Base-by-base conservation (phyloP, 768 basidiomycete species). In the Hygrocybe coccinea region DNA sequence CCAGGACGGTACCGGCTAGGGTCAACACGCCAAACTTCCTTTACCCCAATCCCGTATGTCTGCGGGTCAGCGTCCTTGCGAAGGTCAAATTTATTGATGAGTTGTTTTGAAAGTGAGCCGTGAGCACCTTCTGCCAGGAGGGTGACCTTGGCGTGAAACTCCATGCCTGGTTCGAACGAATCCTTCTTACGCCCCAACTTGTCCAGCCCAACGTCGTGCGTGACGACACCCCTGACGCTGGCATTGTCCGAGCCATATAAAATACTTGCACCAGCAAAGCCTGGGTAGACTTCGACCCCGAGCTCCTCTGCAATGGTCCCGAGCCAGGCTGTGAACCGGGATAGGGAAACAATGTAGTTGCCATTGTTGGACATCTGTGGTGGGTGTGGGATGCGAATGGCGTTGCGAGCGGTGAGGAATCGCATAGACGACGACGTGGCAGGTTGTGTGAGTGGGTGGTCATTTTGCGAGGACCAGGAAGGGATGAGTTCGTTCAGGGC, bases 271-370 rank as follows among this genome's bases (percentile, higher is more conserved):
- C 89, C 97, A 0, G 93, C 92, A 63, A 98, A 98, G 4, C 97
- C 95, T 2, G 97, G 89, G 67, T 98, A 99, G 22, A 99, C 85
- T 69, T 99, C 97, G 25, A 97, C 91, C 24, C 94, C 95, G 46
- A 77, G 77, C 50, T 78, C 76, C 59, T 97, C 95, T 0, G 95
- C 95, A 29, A 97, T 80, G 52, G 77, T 71, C 2, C 84, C 90
- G 1, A 99, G 80, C 95, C 95, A 98, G 3, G 89, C 81, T 0
- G 92, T 88, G 59, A 97, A 85, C 34, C 82, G 84, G 1, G 91
- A 94, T 29, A 98, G 83, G 2, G 93, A 95, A 38, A 90, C 74
- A 65, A 98, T 85, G 69, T 91, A 97, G 73, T 97, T 99, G 47
- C 95, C 81, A 25, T 87, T 81, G 77, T 97, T 97, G 64, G 78